Percentiles rank a stretch among this genome's conserved stretches.
Evolutionary conservation across 2,329 filamentous ascomycete genomes (phyloP).

Genomic region (Colletotrichum kahawae): DNA sequence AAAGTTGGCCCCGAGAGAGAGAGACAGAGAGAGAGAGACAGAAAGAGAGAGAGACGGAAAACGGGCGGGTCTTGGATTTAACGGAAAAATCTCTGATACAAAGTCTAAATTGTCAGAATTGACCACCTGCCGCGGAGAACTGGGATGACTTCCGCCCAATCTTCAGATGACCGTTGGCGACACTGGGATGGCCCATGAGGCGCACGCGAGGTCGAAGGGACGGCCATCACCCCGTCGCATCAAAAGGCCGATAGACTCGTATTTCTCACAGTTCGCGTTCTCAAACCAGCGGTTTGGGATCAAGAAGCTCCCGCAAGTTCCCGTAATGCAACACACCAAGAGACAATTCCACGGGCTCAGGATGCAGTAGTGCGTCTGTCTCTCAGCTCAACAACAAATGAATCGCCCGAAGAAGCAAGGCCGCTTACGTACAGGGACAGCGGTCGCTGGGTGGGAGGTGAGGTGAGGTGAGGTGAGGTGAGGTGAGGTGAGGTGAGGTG

Average conservation of each 20-base stretch:
- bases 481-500: neutral
- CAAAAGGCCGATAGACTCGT: neutral
- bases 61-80: neutral
- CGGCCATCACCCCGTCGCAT: neutral
- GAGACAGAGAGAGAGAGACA: neutral
- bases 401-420: neutral
- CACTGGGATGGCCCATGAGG: neutral
- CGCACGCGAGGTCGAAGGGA: neutral
- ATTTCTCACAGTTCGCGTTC: neutral
- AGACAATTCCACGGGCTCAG: neutral
- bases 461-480: neutral
- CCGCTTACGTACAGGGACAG: neutral
- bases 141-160: neutral
- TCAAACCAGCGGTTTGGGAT: neutral
- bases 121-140: neutral
- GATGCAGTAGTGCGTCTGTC: neutral
- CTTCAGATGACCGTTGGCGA: neutral
- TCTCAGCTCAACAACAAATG: neutral
- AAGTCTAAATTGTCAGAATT: slow-evolving; percentile 7
- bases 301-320: neutral
- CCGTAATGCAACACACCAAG: slow-evolving; percentile 12
- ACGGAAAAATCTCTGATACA: slow-evolving; percentile 12
- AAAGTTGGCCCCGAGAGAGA: neutral
- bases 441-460: neutral
- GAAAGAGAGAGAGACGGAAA: neutral